These are phyloP conservation scores for Dichomitus squalens DNA, from an alignment of 1,284 basidiomycete species.

Conservation along the genomic window DNA sequence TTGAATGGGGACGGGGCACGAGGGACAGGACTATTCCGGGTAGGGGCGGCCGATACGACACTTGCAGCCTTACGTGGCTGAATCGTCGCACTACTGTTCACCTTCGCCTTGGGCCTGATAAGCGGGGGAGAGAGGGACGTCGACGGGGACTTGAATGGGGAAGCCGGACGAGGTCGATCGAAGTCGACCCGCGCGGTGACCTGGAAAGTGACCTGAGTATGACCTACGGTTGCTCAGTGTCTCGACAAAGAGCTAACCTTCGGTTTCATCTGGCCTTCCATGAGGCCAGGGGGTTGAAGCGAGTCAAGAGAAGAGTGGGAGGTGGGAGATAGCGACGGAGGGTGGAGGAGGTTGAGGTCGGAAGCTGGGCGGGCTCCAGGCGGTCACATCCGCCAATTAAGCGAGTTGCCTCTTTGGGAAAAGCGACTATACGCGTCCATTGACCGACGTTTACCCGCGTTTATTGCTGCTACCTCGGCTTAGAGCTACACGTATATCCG, in stretches of 20 bases:
- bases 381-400: slow-evolving; percentile 18
- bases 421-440: slow-evolving; percentile 1
- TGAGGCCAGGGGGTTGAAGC: slow-evolving; percentile 20
- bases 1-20: slow-evolving; percentile 48
- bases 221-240: slow-evolving; percentile 13
- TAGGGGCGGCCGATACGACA: slow-evolving; percentile 24
- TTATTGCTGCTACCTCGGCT: background rate
- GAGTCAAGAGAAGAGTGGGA: slow-evolving; percentile 9
- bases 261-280: slow-evolving; percentile 33
- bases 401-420: slow-evolving; percentile 12
- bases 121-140: slow-evolving; percentile 38
- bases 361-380: slow-evolving; percentile 17
- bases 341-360: slow-evolving; percentile 15
- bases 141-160: slow-evolving; percentile 51
- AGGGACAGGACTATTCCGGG: slow-evolving; percentile 24
- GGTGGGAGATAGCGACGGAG: slow-evolving; percentile 7
- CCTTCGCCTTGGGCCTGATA: slow-evolving; percentile 56
- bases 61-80: slow-evolving; percentile 43
- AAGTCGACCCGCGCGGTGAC: slow-evolving; percentile 38
- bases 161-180: slow-evolving; percentile 43
- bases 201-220: slow-evolving; percentile 32
- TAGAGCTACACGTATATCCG: background rate
- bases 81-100: slow-evolving; percentile 55
- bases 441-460: background rate
- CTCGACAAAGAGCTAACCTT: slow-evolving; percentile 29